Evolutionary conservation across 441 rosid species (phyloP), one percentile per base, ranked within the genome.

Genomic region (Populus hybrid): DNA sequence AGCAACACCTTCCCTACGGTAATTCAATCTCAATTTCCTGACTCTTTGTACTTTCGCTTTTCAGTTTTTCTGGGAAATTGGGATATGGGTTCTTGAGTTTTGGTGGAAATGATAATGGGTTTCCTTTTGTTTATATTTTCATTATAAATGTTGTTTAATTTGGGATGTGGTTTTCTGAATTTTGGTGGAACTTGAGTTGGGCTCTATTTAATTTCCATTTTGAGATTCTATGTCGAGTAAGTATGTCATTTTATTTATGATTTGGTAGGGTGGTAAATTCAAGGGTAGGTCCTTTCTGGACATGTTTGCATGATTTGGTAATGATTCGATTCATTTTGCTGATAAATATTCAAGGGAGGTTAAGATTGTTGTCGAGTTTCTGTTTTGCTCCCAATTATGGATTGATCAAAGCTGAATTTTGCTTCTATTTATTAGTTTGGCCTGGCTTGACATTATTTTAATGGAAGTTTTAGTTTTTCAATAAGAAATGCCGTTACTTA

Each of bases 291-390:
- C 63, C 19, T 57, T 19, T 5, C 18, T 6, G 63, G 63, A 57
- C 63, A 57, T 57, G 50, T 11, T 69, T n/a, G 23, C 75, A 21
- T 42, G 34, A 77, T 65, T 65, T 76, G 79, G 74, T 36, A 40
- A 70, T 59, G 36, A 70, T 61, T 66, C 6, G 59, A 12, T 70
- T 11, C 16, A 75, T 42, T 50, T 74, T 18, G 69, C 6, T 66
- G 69, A 23, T 23, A 12, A 66, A 66, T 9, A 57, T 7, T 57
- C 23, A 57, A 19, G 26, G 65, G 38, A 35, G 7, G 24, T 9
- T 72, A 40, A 38, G 21, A 53, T 12, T 4, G n/a, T 40, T 69
- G 65, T 36, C 26, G 24, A 36, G 53, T 35, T 69, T 21, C 14
- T 69, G 23, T 36, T 69, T 36, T n/a, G 3, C 36, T 21, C 21